Base-by-base conservation (phyloP, 768 basidiomycete genomes). In the Termitomyces titanicus region DNA sequence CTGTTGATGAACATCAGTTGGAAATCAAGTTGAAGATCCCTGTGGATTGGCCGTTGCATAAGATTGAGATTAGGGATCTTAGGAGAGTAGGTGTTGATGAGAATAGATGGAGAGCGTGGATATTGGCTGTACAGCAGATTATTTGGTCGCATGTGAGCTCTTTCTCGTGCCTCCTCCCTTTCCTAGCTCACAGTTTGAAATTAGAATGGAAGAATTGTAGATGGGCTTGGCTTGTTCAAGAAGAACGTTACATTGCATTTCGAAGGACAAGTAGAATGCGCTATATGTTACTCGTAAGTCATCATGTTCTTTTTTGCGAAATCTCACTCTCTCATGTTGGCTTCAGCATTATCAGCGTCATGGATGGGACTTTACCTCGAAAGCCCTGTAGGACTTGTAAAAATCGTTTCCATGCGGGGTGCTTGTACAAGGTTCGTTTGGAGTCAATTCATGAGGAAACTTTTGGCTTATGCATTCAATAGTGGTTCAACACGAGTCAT, bases 331-430 rank as follows among this genome's bases (percentile, higher is more conserved):
- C 25, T 7, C 9, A 46, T 54, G 47, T 39, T 17, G 27, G 42
- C 7, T 57, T 9, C 70, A 95, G 93, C 4, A 92, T 98, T 59
- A 94, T 98, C 65, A 92, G 88, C 61, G 84, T 93, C 42, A 88
- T 85, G 72, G 97, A 98, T 65, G 86, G 88, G 0, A 86, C 81
- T 47, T 75, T 98, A 13, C 96, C 97, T 0, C 84, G 84, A 63
- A 95, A 94, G 64, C 86, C 92, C 1, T 99, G 96, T 74, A 88
- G 83, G 70, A 97, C 94, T 2, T 97, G 95, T 72, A 92, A 90
- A 71, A 97, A 97, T 68, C 78, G 88, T 39, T 98, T 96, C 80
- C 95, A 97, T 67, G 86, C 92, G 0, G 85, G 82, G 20, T 98
- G 95, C 73, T 70, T 98, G 59, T 97, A 88, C 76, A 95, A 96